phyloP scores from a whole-genome alignment of 306 rosid species.

The Dryas octopetala region DNA sequence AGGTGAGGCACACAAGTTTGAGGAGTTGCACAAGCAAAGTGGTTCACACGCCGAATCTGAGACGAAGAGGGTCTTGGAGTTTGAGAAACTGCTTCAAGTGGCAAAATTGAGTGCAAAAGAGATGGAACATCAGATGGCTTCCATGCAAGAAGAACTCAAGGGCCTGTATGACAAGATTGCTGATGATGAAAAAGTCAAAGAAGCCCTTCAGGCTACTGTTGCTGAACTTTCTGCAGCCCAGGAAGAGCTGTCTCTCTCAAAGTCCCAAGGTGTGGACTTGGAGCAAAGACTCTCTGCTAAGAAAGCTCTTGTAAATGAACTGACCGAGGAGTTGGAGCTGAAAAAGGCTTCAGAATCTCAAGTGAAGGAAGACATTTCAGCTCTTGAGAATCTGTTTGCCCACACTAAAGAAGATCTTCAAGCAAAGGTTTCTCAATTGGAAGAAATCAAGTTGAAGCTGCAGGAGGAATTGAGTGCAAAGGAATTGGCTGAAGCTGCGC shows the following conservation, averaged over 20 bases:
- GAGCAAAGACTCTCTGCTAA: constrained; percentile 57
- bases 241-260: constrained; percentile 65
- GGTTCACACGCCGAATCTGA: constrained; percentile 76
- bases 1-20: constrained; percentile 61
- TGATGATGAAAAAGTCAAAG: constrained; percentile 72
- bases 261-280: constrained; percentile 56
- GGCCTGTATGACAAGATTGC: constrained; percentile 63
- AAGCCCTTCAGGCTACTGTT: constrained; percentile 59
- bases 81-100: constrained; percentile 72
- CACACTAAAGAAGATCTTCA: constrained; percentile 71
- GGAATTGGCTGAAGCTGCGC: constrained; percentile 56
- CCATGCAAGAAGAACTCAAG: constrained; percentile 72
- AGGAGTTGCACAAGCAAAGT: constrained; percentile 86
- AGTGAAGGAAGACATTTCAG: constrained; percentile 68
- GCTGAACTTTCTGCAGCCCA: constrained; percentile 65
- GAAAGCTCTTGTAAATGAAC: constrained; percentile 54
- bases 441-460: constrained; percentile 52
- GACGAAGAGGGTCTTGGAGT: constrained; percentile 61
- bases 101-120: constrained; percentile 54
- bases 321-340: constrained; percentile 50
- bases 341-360: constrained; percentile 62
- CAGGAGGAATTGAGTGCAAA: constrained; percentile 58
- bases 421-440: constrained; percentile 59
- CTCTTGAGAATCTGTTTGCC: constrained; percentile 51
- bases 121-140: constrained; percentile 64